A percentile compares a stretch with the other conserved stretches of the same genome.
These are phyloP conservation scores for Aristolochia californica DNA, from an alignment of 164 flowering plant species.

Conservation along the genomic window DNA sequence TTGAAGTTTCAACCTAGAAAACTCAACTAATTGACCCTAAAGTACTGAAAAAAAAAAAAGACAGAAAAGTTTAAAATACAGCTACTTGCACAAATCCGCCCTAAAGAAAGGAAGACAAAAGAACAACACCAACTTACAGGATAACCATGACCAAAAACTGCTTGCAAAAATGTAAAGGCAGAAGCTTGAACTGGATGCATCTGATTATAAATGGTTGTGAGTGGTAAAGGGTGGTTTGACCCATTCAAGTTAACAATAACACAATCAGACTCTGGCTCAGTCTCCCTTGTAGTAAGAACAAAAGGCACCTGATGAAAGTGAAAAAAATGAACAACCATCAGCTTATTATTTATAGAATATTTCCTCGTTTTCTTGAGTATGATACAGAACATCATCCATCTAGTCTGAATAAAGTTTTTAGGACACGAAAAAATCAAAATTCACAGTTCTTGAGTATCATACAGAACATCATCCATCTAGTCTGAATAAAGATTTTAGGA, in stretches of 20 bases:
- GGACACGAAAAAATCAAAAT: too few species aligned
- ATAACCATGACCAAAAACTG: conserved; percentile 67
- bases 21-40: neutral
- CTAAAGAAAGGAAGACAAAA: neutral
- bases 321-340: neutral
- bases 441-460: too few species aligned
- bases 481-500: neutral
- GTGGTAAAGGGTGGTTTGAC: conserved; percentile 76
- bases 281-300: conserved; percentile 50
- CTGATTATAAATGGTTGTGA: conserved; percentile 58
- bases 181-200: conserved; percentile 54
- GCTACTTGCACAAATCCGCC: neutral
- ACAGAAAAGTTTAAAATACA: neutral
- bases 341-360: neutral
- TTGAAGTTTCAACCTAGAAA: neutral
- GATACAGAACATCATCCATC: neutral
- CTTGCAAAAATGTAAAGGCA: conserved; percentile 62
- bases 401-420: neutral
- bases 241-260: conserved; percentile 60
- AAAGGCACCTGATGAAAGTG: conserved; percentile 61
- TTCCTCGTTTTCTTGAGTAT: neutral
- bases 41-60: neutral
- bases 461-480: neutral
- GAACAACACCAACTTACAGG: conserved; percentile 43
- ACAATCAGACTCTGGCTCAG: conserved; percentile 34